Evolutionary conservation across 2,329 filamentous ascomycete species (phyloP).

Genomic region (Phaeosphaeriaceae sp.): DNA sequence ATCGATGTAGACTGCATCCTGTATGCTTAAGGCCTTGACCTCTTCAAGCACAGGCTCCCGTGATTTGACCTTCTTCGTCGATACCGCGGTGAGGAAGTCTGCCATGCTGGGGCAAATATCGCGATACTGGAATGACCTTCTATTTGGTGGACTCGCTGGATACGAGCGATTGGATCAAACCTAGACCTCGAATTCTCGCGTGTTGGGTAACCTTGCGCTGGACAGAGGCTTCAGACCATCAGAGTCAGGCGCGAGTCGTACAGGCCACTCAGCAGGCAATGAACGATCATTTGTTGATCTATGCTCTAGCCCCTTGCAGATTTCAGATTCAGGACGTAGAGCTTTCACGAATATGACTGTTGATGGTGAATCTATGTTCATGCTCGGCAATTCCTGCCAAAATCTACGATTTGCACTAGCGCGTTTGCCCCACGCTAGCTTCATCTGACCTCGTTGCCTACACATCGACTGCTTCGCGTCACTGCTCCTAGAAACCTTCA

Average conservation of each 20-base stretch:
- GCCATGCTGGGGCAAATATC: conserved; percentile 48
- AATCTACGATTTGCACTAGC: conserved; percentile 22
- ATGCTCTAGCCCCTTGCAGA: not conserved
- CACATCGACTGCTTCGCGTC: conserved; percentile 21
- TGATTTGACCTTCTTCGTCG: conserved; percentile 39
- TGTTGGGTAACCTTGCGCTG: not conserved
- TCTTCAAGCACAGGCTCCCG: conserved; percentile 23
- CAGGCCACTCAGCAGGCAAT: not conserved
- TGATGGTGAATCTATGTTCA: conserved; percentile 7
- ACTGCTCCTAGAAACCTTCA: conserved; percentile 8
- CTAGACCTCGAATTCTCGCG: not conserved
- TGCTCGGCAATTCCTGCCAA: conserved; percentile 31
- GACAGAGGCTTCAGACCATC: not conserved
- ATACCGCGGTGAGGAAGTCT: conserved; percentile 58
- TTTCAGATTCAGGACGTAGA: not conserved
- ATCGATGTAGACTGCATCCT: conserved; percentile 23
- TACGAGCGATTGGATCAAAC: not conserved
- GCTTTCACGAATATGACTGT: not conserved
- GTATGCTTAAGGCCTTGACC: conserved; percentile 15
- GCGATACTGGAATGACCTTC: not conserved
- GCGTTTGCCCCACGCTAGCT: conserved; percentile 31
- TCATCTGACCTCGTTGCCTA: conserved; percentile 27
- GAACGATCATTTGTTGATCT: not conserved
- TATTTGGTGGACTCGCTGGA: not conserved
- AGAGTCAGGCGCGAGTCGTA: not conserved